Evolutionary conservation across 73 alveolate species (phyloP), one percentile per base, ranked within the genome.

Genomic region (Symbiodinium natans): DNA sequence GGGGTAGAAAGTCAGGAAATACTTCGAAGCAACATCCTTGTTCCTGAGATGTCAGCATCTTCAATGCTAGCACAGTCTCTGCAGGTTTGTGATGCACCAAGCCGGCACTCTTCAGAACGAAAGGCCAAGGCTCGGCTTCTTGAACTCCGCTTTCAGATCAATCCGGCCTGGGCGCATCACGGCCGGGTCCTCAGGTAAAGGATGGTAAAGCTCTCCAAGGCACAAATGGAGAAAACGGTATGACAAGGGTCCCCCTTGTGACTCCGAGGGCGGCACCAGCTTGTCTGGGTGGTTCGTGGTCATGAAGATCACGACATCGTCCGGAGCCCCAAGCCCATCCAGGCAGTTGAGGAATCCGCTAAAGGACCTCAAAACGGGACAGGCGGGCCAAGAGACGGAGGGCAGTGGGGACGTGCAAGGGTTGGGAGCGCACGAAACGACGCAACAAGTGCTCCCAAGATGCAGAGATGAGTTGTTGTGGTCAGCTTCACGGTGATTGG

Each of bases 91-190:
- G n/a, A n/a, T n/a, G n/a, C n/a, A n/a, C n/a, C n/a, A n/a, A n/a
- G n/a, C n/a, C n/a, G n/a, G n/a, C n/a, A n/a, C n/a, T n/a, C n/a
- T n/a, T n/a, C n/a, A n/a, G n/a, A n/a, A n/a, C n/a, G n/a, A n/a
- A n/a, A n/a, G n/a, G 19, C 36, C 21, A 36, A 86, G 23, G 63
- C 15, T 86, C 94, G 94, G 94, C 63, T 87, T 87, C 63, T 87
- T 87, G 83, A 87, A 87, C 94, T 87, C 94, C 31, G 94, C 94
- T 42, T 87, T 87, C 94, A 87, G 40, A 63, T 87, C 94, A n/a
- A 87, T 87, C n/a, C 94, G 40, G 8, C 94, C 94, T 19, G 94
- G 94, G 29, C 94, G 94, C 94, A 87, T 87, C 41, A 87, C 83
- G 10, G 94, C 94, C 9, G 94, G 84, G 63, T 87, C 94, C 94